Conservation (phyloP, 208 protist species). For the Angomonas deanei region DNA sequence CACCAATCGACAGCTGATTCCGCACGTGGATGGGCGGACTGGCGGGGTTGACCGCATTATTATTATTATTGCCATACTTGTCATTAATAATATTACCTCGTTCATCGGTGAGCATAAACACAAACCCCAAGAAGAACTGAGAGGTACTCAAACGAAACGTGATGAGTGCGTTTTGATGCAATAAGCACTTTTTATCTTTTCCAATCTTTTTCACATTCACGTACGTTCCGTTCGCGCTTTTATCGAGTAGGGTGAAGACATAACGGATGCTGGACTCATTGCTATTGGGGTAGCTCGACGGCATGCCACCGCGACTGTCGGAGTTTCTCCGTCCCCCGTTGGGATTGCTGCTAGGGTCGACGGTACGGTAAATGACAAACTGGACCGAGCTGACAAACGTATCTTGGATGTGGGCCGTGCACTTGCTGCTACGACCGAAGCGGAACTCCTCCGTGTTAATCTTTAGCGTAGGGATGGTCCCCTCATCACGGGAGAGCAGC, state of each 20-base stretch:
- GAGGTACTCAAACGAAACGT: slow-evolving; percentile 80
- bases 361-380: slow-evolving; percentile 60
- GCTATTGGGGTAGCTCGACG: slow-evolving; percentile 6
- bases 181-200: slow-evolving; percentile 58
- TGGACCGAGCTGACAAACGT: slow-evolving; percentile 82
- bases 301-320: too few species aligned
- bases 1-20: slow-evolving; percentile 10
- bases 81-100: slow-evolving; percentile 25
- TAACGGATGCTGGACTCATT: slow-evolving; percentile 7
- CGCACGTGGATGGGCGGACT: slow-evolving; percentile 18
- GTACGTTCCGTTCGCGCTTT: slow-evolving; percentile 84
- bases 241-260: slow-evolving; percentile 50
- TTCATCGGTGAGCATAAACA: slow-evolving; percentile 74
- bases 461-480: slow-evolving; percentile 60
- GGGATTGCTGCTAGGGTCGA: too few species aligned
- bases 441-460: slow-evolving; percentile 62
- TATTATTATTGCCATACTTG: slow-evolving; percentile 2
- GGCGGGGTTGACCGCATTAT: slow-evolving; percentile 10
- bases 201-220: slow-evolving; percentile 86
- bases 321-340: too few species aligned
- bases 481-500: slow-evolving; percentile 66
- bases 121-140: slow-evolving; percentile 84
- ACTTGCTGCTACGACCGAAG: slow-evolving; percentile 85
- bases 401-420: slow-evolving; percentile 56
- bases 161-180: slow-evolving; percentile 74